Evolutionary conservation across 495 filamentous ascomycete genomes (phyloP).

Genomic region (Aspergillus wentii): DNA sequence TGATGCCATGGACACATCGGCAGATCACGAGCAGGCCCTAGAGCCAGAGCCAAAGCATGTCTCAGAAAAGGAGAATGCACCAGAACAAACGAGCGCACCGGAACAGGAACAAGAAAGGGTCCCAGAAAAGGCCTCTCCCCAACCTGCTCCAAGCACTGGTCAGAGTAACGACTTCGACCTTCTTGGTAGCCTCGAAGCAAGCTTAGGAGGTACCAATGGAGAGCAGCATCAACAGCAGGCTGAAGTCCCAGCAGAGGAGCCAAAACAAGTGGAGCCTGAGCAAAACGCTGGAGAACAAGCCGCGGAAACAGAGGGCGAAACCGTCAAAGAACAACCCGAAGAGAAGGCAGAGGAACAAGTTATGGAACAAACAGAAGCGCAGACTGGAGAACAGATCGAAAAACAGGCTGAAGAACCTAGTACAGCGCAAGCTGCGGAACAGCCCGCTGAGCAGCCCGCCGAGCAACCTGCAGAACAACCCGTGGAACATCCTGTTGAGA

Average conservation of each 20-base stretch:
- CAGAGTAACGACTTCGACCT: conserved; percentile 11
- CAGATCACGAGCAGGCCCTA: background rate
- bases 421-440: background rate
- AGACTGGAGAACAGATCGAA: background rate
- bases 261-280: background rate
- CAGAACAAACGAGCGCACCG: background rate
- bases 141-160: background rate
- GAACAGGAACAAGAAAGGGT: background rate
- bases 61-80: background rate
- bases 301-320: background rate
- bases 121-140: conserved; percentile 2
- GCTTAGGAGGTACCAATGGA: too few species aligned
- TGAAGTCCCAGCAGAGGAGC: background rate
- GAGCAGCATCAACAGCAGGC: conserved; percentile 2
- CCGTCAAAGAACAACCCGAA: background rate
- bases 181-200: conserved; percentile 18
- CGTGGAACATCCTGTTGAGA: background rate
- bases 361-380: background rate
- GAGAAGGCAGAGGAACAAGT: background rate
- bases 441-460: background rate
- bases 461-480: background rate
- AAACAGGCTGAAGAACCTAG: background rate
- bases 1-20: conserved; percentile 2
- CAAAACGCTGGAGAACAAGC: background rate
- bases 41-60: conserved; percentile 1